These are phyloP conservation scores for Plantago major DNA, from an alignment of 257 asterid genomes.

Conservation along the genomic window DNA sequence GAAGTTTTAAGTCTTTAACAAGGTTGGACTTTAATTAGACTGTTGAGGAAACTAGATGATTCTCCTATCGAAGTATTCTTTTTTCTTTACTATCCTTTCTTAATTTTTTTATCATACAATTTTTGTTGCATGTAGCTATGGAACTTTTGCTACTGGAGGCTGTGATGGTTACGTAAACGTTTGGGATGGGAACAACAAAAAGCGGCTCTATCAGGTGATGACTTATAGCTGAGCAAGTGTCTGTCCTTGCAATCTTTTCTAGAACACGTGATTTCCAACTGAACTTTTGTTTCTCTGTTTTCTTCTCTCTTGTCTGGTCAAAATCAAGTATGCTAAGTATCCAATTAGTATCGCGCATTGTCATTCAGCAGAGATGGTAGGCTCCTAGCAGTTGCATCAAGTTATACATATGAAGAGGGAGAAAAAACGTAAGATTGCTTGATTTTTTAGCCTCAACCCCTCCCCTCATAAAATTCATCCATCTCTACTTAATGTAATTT, in stretches of 20 bases:
- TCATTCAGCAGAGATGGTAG: constrained; percentile 92
- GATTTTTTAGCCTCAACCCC: not conserved
- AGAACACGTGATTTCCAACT: not conserved
- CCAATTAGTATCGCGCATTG: constrained; percentile 73
- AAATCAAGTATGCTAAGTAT: constrained; percentile 69
- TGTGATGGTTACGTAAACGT: constrained; percentile 91
- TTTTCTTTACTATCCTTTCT: not conserved
- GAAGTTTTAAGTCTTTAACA: not conserved
- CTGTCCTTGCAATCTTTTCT: not conserved
- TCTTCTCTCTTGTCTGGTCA: constrained; percentile 1
- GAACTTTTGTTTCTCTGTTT: not conserved
- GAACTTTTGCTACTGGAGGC: constrained; percentile 93
- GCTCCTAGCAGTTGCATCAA: constrained; percentile 83
- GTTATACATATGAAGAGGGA: constrained; percentile 93
- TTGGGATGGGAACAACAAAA: constrained; percentile 97
- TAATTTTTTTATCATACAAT: constrained; percentile 5
- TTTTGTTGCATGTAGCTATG: constrained; percentile 47
- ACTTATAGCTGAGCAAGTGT: not conserved
- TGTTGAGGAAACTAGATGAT: constrained; percentile 1
- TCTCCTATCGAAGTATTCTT: not conserved
- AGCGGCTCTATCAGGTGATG: constrained; percentile 85
- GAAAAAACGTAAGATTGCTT: constrained; percentile 54
- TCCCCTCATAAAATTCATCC: not conserved
- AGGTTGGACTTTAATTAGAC: not conserved
- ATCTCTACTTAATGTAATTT: not conserved